A percentile compares a stretch with the other conserved stretches of the same genome.
Evolutionary conservation across 1,284 basidiomycete genomes (phyloP).

Genomic region (Boletus semigastroideus): DNA sequence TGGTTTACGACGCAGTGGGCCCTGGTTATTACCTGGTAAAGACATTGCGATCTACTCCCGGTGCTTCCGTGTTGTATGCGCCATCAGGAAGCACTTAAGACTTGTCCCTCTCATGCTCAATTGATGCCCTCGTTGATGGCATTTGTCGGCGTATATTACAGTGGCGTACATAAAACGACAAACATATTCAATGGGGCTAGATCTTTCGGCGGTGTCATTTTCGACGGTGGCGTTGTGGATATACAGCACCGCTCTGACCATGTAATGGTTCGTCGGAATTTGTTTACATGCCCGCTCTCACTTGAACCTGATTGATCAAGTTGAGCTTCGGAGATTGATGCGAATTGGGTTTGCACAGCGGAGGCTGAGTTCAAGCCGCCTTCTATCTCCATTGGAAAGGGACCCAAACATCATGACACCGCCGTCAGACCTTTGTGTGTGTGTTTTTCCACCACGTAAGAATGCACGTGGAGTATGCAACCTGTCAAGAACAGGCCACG

Average conservation of each 20-base stretch:
- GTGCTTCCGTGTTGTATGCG: constrained; percentile 23
- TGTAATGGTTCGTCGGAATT: constrained; percentile 22
- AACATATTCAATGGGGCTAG: constrained; percentile 12
- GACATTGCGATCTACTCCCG: constrained; percentile 22
- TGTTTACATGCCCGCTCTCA: constrained; percentile 18
- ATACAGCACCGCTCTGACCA: constrained; percentile 16
- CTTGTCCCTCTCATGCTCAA: constrained; percentile 15
- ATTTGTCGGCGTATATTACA: constrained; percentile 7
- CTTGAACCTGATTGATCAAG: constrained; percentile 13
- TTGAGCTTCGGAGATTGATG: constrained; percentile 25
- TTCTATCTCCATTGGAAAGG: constrained; percentile 25
- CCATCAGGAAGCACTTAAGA: constrained; percentile 2
- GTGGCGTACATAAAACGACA: constrained; percentile 25
- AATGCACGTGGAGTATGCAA: constrained; percentile 2
- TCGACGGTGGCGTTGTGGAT: constrained; percentile 27
- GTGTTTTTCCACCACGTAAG: constrained; percentile 24
- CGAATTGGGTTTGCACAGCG: constrained; percentile 25
- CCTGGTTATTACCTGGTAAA: constrained; percentile 16
- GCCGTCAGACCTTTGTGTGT: constrained; percentile 4
- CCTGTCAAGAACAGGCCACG: not conserved
- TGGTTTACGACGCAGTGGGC: not conserved
- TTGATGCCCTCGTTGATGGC: constrained; percentile 13
- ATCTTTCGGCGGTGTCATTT: constrained; percentile 6
- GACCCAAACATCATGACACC: constrained; percentile 14
- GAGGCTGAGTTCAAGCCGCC: constrained; percentile 12